Percentiles rank a stretch among this genome's conserved stretches.
Evolutionary conservation across 306 rosid species (phyloP).

Genomic region (Quercus wislizeni): DNA sequence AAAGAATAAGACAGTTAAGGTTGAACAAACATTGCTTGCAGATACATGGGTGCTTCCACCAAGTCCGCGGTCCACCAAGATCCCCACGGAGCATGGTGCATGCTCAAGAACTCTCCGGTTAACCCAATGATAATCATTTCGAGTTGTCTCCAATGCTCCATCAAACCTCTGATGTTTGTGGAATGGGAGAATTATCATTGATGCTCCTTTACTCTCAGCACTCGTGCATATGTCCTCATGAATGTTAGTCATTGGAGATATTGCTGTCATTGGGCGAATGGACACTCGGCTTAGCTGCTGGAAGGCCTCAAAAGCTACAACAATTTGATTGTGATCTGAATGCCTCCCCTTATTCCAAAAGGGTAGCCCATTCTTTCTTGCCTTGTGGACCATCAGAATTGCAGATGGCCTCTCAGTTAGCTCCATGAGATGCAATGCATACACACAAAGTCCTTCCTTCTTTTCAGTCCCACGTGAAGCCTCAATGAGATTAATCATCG

Average conservation of each 20-base stretch:
- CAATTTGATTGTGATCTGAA: slow-evolving; percentile 36
- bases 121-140: slow-evolving; percentile 40
- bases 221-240: slow-evolving; percentile 53
- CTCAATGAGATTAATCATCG: slow-evolving; percentile 73
- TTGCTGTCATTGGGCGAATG: slow-evolving; percentile 75
- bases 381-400: slow-evolving; percentile 62
- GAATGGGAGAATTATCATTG: slow-evolving; percentile 60
- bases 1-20: slow-evolving; percentile 42
- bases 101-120: slow-evolving; percentile 49
- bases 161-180: slow-evolving; percentile 63
- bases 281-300: slow-evolving; percentile 52
- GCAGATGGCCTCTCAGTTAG: slow-evolving; percentile 64
- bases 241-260: slow-evolving; percentile 40
- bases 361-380: slow-evolving; percentile 56
- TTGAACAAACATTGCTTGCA: slow-evolving; percentile 50
- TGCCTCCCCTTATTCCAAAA: slow-evolving; percentile 50
- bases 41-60: slow-evolving; percentile 60
- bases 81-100: slow-evolving; percentile 70
- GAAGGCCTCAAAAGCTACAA: slow-evolving; percentile 60
- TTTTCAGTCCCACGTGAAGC: slow-evolving; percentile 70
- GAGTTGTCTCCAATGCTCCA: slow-evolving; percentile 48
- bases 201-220: slow-evolving; percentile 49
- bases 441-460: slow-evolving; percentile 57
- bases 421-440: slow-evolving; percentile 86
- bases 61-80: slow-evolving; percentile 66